Conservation (phyloP, 1,284 basidiomycete genomes). For the Cystobasidium sp. region DNA sequence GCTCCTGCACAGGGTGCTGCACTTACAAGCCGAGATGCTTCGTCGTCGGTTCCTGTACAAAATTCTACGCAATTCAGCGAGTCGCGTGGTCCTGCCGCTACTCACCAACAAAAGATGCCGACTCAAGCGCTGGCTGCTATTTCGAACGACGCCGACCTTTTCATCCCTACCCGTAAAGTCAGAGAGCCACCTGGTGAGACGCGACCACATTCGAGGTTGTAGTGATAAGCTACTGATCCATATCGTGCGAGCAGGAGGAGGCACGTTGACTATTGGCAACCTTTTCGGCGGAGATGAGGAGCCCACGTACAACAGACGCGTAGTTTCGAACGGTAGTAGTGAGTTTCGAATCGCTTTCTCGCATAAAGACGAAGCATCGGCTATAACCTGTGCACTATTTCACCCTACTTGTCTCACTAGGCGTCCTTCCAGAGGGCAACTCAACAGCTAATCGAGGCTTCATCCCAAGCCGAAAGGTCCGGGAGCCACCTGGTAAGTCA, state of each 20-base stretch:
- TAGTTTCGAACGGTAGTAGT: not conserved
- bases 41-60: not conserved
- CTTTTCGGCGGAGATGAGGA: conserved; percentile 30
- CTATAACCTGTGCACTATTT: too few species aligned
- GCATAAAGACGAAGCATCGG: too few species aligned
- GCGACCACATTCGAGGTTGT: not conserved
- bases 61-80: not conserved
- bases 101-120: not conserved
- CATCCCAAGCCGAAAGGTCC: conserved; percentile 32
- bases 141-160: conserved; percentile 13
- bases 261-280: conserved; percentile 25
- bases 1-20: conserved; percentile 6
- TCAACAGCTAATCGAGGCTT: not conserved
- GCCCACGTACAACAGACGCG: not conserved
- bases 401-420: not conserved
- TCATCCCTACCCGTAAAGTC: conserved; percentile 34
- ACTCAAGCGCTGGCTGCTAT: not conserved
- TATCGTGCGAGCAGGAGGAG: conserved; percentile 9
- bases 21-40: too few species aligned
- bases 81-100: not conserved
- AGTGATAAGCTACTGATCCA: not conserved
- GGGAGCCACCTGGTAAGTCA: conserved; percentile 22
- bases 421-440: not conserved
- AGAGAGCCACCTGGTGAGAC: conserved; percentile 23
- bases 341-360: not conserved